Evolutionary conservation across 2,329 filamentous ascomycete genomes (phyloP).

Genomic region (Aspergillus amoenus): DNA sequence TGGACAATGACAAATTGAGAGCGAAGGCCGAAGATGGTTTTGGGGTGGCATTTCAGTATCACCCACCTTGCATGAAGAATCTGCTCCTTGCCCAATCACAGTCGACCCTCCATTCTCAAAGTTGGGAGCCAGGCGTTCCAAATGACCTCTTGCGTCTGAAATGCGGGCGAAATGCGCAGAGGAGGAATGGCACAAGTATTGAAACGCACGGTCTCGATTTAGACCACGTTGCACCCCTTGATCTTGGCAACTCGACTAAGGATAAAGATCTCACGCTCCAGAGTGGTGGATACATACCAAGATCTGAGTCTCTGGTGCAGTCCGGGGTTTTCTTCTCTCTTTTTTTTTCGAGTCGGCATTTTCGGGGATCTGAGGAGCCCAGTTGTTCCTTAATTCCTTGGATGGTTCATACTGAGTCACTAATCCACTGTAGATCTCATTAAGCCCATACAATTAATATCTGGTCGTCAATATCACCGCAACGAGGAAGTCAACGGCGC

Average conservation of each 20-base stretch:
- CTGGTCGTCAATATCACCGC: not conserved
- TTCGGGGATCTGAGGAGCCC: not conserved
- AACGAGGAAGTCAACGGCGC: not conserved
- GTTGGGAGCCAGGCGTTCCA: constrained; percentile 2
- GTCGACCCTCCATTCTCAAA: not conserved
- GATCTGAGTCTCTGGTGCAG: not conserved
- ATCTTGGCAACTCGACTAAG: constrained; percentile 26
- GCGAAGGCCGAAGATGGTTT: not conserved
- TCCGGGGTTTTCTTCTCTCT: not conserved
- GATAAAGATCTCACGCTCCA: constrained; percentile 27
- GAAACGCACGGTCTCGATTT: constrained; percentile 21
- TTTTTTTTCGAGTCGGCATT: not conserved
- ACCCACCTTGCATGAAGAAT: constrained; percentile 15
- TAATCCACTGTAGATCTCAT: not conserved
- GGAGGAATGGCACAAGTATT: not conserved
- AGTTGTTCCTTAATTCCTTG: not conserved
- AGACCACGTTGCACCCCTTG: constrained; percentile 25
- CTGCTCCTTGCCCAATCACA: not conserved
- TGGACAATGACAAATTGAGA: constrained; percentile 8
- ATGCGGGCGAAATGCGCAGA: constrained; percentile 4
- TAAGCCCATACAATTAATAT: not conserved
- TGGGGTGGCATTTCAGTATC: constrained; percentile 5
- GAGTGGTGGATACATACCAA: constrained; percentile 6
- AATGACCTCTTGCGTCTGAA: constrained; percentile 15
- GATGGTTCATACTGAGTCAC: not conserved